phyloP scores from a whole-genome alignment of 1,139 yeast genomes.

The Saccharomyces pastorianus region DNA sequence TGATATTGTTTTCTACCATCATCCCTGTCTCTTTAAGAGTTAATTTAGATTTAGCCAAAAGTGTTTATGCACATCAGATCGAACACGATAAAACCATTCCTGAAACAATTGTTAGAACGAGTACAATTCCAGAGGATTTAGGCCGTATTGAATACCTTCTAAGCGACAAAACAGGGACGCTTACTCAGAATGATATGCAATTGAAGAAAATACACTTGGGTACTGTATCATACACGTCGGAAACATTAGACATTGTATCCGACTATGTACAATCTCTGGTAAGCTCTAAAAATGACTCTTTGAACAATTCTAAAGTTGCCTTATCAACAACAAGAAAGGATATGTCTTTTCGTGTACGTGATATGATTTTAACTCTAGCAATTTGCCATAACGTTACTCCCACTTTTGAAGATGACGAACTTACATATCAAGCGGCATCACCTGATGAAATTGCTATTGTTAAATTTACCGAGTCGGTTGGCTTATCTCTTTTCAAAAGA shows the following conservation, averaged over 20 bases:
- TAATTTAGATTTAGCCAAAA: slow-evolving; percentile 88
- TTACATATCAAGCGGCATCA: slow-evolving; percentile 92
- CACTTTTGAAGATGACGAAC: slow-evolving; percentile 54
- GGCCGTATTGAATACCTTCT: slow-evolving; percentile 91
- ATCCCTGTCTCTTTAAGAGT: slow-evolving; percentile 94
- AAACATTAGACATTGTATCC: slow-evolving; percentile 80
- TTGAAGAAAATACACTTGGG: slow-evolving; percentile 89
- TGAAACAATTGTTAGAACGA: slow-evolving; percentile 87
- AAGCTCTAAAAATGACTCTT: slow-evolving; percentile 8
- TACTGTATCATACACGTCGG: slow-evolving; percentile 84
- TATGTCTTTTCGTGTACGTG: slow-evolving; percentile 67
- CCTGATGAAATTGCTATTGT: slow-evolving; percentile 98
- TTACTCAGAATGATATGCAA: slow-evolving; percentile 98
- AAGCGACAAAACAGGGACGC: slow-evolving; percentile 93
- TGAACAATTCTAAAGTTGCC: slow-evolving; percentile 21
- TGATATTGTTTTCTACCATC: slow-evolving; percentile 86
- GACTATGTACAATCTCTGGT: slow-evolving; percentile 46
- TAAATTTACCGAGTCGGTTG: slow-evolving; percentile 80
- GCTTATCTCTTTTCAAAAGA: slow-evolving; percentile 67
- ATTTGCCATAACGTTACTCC: slow-evolving; percentile 96
- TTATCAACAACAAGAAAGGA: slow-evolving; percentile 51
- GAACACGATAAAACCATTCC: slow-evolving; percentile 78
- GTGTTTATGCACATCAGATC: slow-evolving; percentile 92
- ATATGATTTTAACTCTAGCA: slow-evolving; percentile 72
- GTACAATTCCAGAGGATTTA: slow-evolving; percentile 95